These are phyloP conservation scores for Pythium aristosporum DNA, from an alignment of 352 stramenopile species.

Conservation along the genomic window DNA sequence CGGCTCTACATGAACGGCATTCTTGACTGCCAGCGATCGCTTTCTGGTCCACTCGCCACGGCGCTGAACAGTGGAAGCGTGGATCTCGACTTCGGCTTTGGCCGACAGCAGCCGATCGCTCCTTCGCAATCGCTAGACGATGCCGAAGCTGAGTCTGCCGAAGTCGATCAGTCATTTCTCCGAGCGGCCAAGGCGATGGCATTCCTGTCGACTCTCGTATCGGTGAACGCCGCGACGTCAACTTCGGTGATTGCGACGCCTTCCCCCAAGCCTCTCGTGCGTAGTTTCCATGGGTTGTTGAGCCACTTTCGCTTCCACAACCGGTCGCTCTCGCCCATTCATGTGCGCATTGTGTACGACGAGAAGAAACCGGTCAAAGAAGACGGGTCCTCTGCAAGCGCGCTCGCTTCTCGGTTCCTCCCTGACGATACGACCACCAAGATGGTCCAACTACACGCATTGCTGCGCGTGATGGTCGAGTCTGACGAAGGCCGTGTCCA, in stretches of 20 bases:
- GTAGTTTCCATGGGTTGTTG: conserved; percentile 77
- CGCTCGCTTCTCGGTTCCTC: neutral
- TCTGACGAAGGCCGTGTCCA: conserved; percentile 27
- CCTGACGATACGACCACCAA: neutral
- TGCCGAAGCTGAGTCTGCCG: neutral
- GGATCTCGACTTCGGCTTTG: conserved; percentile 59
- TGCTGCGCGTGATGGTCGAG: conserved; percentile 20
- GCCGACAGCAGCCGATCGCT: conserved; percentile 22
- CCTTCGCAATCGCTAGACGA: neutral
- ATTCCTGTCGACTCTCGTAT: conserved; percentile 15
- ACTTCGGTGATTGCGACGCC: neutral
- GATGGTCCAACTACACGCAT: conserved; percentile 21
- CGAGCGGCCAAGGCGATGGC: conserved; percentile 16
- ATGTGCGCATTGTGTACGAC: conserved; percentile 91
- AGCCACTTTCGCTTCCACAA: conserved; percentile 89
- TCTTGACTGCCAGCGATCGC: conserved; percentile 78
- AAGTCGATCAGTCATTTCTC: neutral
- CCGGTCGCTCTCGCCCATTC: conserved; percentile 88
- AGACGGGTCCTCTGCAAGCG: neutral
- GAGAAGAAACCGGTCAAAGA: conserved; percentile 45
- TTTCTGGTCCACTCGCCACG: conserved; percentile 36
- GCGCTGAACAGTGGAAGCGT: conserved; percentile 33
- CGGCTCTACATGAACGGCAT: conserved; percentile 90
- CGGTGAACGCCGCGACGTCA: conserved; percentile 1
- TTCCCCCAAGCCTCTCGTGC: conserved; percentile 18